phyloP scores from a whole-genome alignment of 208 protist species.

The Wallacemonas sp. region DNA sequence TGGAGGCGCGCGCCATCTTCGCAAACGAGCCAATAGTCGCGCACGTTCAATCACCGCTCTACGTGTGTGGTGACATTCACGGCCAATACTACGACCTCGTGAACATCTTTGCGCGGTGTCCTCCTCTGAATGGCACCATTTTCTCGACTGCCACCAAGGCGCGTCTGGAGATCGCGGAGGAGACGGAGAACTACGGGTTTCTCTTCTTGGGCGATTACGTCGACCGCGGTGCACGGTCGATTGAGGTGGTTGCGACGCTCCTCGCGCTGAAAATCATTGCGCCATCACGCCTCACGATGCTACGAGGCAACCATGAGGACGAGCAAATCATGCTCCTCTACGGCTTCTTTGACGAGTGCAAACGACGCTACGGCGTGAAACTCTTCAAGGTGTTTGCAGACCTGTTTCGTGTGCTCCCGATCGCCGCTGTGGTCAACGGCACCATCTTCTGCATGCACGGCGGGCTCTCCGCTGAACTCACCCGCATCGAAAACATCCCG shows the following conservation, averaged over 20 bases:
- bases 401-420: conserved; percentile 97
- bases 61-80: conserved; percentile 98
- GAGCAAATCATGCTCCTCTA: conserved; percentile 99
- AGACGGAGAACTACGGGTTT: conserved; percentile 94
- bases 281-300: conserved; percentile 96
- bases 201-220: conserved; percentile 95
- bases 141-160: conserved; percentile 22
- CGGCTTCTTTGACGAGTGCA: conserved; percentile 99
- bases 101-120: conserved; percentile 93
- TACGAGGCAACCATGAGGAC: conserved; percentile 99
- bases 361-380: conserved; percentile 95
- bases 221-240: conserved; percentile 96
- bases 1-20: conserved; percentile 59
- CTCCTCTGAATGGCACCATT: conserved; percentile 51
- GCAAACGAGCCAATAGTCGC: conserved; percentile 67
- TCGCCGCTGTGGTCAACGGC: conserved; percentile 97
- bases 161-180: not conserved
- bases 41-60: conserved; percentile 87
- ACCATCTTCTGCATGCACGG: conserved; percentile 99
- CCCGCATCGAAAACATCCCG: conserved; percentile 89
- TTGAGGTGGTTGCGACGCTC: conserved; percentile 95
- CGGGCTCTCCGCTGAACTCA: conserved; percentile 95
- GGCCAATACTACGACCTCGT: conserved; percentile 98
- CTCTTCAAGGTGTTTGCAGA: conserved; percentile 99
- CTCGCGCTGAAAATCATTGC: conserved; percentile 97